Base-by-base conservation (phyloP, 2,329 filamentous ascomycete genomes). In the Calonectria pteridis region DNA sequence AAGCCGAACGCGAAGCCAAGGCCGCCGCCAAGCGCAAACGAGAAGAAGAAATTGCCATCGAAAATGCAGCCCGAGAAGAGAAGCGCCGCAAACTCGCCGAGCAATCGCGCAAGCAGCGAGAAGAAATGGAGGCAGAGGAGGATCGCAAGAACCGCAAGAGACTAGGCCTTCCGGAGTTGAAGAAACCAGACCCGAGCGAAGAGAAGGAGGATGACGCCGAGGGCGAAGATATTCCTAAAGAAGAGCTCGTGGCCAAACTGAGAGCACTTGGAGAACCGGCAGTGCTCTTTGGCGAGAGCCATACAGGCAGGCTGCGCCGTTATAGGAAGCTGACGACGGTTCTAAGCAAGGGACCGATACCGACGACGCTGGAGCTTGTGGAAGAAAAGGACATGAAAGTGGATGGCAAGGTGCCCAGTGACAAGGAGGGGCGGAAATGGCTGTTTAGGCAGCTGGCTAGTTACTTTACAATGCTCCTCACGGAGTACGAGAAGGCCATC, bases 401-500 rank as follows among this genome's bases (percentile, higher is more conserved):
- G 29, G 87, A 91, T 1, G 87, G 89, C 20, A 88, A 87, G 53
- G 86, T 94, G 13, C 90, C 91, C 1, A 88, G 86, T 79, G 94
- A 96, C 78, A 87, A 86, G 26, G 91, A 92, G 50, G 94, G 88
- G 0, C 91, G 92, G 58, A 87, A 89, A 55, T 95, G 94, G 84
- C 87, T 99, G 50, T 96, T 94, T 86, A 90, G 96, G 14, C 96
- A 99, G 84, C 89, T 99, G 70, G 94, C 94, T 26, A 97, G 94
- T 63, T 99, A 98, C 87, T 98, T 99, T 86, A 97, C 94, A 67
- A 95, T 99, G 92, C 92, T 99, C n/a, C 87, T 99, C 72, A 91
- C 89, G 55, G 96, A 97, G 84, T 99, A 97, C 93, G 92, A 96
- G 79, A 82, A 87, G 50, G 95, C 96, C 6, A 90, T 99, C 79